Evolutionary conservation across 768 basidiomycete genomes (phyloP).

Genomic region (Lentinula edodes): DNA sequence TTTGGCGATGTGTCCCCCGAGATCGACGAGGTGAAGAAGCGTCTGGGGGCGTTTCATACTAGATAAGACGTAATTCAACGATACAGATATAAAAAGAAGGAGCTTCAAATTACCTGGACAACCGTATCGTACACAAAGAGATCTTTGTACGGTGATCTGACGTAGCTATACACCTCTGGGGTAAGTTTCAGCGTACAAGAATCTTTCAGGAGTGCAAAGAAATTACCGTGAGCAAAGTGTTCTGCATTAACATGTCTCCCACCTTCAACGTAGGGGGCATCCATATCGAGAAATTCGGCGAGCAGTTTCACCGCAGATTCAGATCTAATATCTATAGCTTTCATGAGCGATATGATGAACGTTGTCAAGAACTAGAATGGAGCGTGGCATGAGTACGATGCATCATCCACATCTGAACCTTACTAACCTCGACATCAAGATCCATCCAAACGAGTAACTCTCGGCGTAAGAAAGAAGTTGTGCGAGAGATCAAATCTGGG

Average conservation of each 20-base stretch:
- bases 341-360: conserved; percentile 86
- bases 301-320: conserved; percentile 81
- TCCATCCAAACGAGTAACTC: conserved; percentile 86
- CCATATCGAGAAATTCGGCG: conserved; percentile 85
- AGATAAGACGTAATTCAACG: not conserved
- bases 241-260: conserved; percentile 69
- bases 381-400: conserved; percentile 2
- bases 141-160: conserved; percentile 86
- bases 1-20: not conserved
- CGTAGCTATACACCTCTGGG: conserved; percentile 81
- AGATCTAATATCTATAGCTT: conserved; percentile 87
- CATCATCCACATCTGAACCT: not conserved
- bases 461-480: conserved; percentile 75
- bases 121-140: conserved; percentile 75
- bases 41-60: conserved; percentile 57
- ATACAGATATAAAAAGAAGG: not conserved
- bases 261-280: conserved; percentile 50
- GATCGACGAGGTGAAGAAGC: conserved; percentile 27
- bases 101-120: conserved; percentile 56
- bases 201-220: not conserved
- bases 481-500: conserved; percentile 66
- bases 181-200: not conserved
- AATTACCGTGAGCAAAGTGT: conserved; percentile 88
- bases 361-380: conserved; percentile 73
- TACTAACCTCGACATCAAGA: conserved; percentile 80